Evolutionary conservation across 1,284 basidiomycete species (phyloP).

Genomic region (Ustilago xerochloae): DNA sequence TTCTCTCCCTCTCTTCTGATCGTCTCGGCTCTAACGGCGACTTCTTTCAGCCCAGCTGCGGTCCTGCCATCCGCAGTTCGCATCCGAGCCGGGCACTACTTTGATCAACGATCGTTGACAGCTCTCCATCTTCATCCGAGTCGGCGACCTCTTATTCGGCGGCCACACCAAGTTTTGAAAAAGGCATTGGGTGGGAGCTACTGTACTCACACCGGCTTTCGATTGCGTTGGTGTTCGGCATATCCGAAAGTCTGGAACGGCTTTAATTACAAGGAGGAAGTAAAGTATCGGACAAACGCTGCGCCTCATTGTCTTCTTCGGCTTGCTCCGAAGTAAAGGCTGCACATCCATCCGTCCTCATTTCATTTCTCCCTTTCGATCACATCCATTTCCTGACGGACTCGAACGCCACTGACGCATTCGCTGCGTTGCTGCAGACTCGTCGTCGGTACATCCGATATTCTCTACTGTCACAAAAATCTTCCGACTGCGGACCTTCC

Average conservation of each 20-base stretch:
- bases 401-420: neutral
- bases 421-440: neutral
- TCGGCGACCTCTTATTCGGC: neutral
- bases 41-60: neutral
- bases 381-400: neutral
- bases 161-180: neutral
- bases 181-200: too few relatives aligned
- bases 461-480: neutral
- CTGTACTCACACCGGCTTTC: too few relatives aligned
- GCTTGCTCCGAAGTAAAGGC: neutral
- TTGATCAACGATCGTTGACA: neutral
- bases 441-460: neutral
- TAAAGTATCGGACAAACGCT: neutral
- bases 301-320: neutral
- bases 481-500: neutral
- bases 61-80: neutral
- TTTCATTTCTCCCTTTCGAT: conserved; percentile 7
- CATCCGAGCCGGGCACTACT: neutral
- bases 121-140: neutral
- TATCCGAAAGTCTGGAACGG: neutral
- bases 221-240: neutral
- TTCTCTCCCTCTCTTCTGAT: neutral
- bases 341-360: neutral
- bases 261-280: neutral
- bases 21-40: too few relatives aligned